Evolutionary conservation across 1,139 yeast species (phyloP).

Genomic region (Blastobotrys proliferans): DNA sequence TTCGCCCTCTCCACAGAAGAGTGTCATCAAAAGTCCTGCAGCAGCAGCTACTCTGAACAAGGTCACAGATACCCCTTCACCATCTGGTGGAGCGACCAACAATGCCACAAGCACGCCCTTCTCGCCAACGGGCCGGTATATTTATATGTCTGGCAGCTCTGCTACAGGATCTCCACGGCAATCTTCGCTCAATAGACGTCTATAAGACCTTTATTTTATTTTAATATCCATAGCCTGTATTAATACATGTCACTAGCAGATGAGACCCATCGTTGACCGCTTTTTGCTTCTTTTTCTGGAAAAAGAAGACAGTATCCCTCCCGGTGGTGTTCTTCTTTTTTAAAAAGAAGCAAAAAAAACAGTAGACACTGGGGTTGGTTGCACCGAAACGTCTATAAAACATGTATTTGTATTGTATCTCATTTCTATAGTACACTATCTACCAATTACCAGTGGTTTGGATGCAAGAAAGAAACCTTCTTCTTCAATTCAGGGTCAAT

Average conservation of each 20-base stretch:
- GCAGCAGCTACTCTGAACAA: constrained; percentile 1
- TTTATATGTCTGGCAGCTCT: constrained; percentile 22
- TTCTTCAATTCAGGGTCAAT: constrained; percentile 68
- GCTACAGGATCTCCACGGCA: constrained; percentile 20
- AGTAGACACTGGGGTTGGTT: too few species aligned
- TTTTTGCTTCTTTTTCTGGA: too few species aligned
- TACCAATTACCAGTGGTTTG: constrained; percentile 71
- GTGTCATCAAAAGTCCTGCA: neutral
- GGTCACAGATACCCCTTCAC: constrained; percentile 6
- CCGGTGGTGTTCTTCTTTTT: too few species aligned
- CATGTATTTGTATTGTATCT: neutral
- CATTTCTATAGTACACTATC: neutral
- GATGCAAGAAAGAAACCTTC: constrained; percentile 82
- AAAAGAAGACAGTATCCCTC: too few species aligned
- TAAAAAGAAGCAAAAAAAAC: constrained; percentile 1
- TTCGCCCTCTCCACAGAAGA: constrained; percentile 1
- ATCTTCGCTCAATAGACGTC: constrained; percentile 7
- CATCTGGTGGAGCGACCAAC: neutral
- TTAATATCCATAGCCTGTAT: neutral
- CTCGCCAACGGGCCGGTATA: constrained; percentile 20
- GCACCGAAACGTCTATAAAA: too few species aligned
- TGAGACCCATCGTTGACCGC: neutral
- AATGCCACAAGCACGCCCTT: constrained; percentile 11
- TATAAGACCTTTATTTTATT: constrained; percentile 1
- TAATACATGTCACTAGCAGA: neutral